Conservation (phyloP, 495 filamentous ascomycete species). For the Xanthoparmelia taractica region DNA sequence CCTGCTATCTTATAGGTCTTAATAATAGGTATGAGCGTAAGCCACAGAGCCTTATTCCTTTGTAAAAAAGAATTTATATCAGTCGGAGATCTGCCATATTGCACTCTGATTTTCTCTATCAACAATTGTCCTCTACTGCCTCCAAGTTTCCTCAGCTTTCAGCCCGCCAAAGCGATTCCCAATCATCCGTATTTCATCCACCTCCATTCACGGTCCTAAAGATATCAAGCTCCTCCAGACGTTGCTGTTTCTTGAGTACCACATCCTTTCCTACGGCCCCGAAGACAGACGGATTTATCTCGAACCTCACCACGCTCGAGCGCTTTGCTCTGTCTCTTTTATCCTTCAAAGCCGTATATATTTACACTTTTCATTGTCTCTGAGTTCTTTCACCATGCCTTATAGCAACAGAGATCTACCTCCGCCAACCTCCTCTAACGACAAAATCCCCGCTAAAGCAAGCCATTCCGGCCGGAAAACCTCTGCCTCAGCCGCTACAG, state of each 20-base stretch:
- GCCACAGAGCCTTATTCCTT: not conserved
- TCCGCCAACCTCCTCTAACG: not conserved
- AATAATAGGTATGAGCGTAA: not conserved
- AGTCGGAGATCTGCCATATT: not conserved
- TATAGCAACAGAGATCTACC: not conserved
- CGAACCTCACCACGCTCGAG: not conserved
- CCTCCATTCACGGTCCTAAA: not conserved
- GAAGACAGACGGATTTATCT: not conserved
- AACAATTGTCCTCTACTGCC: not conserved
- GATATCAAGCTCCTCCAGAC: conserved; percentile 1
- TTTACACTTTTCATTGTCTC: not conserved
- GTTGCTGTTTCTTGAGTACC: not conserved
- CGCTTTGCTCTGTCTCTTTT: not conserved
- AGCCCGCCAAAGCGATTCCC: not conserved
- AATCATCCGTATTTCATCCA: not conserved
- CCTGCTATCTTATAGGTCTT: not conserved
- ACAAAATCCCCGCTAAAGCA: not conserved
- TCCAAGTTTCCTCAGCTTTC: not conserved
- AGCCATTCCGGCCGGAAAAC: not conserved
- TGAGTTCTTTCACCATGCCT: not conserved
- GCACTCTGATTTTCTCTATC: not conserved
- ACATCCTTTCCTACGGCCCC: not conserved
- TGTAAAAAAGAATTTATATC: not conserved
- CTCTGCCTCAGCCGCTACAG: conserved; percentile 1
- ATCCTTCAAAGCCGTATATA: not conserved